Percentiles rank a stretch among this genome's conserved stretches.
Conservation (phyloP, 768 basidiomycete species). For the Inosperma sp. region DNA sequence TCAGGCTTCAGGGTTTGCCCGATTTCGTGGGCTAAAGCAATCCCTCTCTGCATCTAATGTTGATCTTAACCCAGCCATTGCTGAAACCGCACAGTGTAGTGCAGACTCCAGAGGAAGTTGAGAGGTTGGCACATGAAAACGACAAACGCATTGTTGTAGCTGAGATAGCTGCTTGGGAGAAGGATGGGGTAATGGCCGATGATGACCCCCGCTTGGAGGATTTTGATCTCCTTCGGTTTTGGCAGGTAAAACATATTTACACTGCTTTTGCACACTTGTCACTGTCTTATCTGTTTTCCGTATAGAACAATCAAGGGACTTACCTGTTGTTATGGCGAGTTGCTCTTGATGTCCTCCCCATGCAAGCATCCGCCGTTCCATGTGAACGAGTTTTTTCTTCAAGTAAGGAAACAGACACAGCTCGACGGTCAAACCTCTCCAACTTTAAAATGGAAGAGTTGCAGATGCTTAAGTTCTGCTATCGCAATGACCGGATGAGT, state of each 20-base stretch:
- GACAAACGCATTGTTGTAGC: too few species aligned
- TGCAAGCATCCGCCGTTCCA: conserved; percentile 9
- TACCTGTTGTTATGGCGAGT: neutral
- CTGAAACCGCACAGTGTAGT: too few species aligned
- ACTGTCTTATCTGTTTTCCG: neutral
- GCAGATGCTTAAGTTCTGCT: conserved; percentile 8
- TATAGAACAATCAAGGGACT: neutral
- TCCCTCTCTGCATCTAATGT: too few species aligned
- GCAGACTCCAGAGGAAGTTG: too few species aligned
- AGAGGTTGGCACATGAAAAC: too few species aligned
- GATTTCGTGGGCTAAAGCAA: too few species aligned
- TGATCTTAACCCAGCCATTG: too few species aligned
- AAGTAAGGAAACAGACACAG: conserved; percentile 6
- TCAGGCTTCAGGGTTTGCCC: too few species aligned
- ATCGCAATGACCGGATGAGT: conserved; percentile 1
- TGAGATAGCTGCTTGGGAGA: too few species aligned
- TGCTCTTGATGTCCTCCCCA: conserved; percentile 3
- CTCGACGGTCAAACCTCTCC: neutral
- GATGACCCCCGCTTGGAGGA: too few species aligned
- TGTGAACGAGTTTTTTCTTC: too few species aligned
- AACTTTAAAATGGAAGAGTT: conserved; percentile 6
- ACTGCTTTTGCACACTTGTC: neutral
- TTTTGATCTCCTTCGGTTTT: conserved; percentile 5
- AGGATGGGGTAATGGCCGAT: too few species aligned
- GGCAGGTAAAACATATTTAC: conserved; percentile 6